A percentile compares a stretch with the other conserved stretches of the same genome.
These are phyloP conservation scores for Fistulinella prunicolor DNA, from an alignment of 768 basidiomycete genomes.

Conservation along the genomic window DNA sequence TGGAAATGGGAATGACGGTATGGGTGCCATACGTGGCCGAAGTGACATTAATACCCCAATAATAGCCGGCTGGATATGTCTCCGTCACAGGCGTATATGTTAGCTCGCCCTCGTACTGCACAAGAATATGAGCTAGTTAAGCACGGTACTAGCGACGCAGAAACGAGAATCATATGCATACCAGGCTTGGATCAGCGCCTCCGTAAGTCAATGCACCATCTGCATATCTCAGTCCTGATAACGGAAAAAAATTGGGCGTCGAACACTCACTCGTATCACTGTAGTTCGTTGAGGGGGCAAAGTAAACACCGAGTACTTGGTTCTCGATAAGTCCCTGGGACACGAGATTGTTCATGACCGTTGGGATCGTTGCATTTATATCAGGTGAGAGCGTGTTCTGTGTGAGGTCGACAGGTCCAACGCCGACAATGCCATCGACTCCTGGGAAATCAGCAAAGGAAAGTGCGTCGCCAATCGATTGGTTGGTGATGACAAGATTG, in stretches of 20 bases:
- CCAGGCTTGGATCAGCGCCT: slow-evolving; percentile 17
- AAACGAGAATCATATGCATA: slow-evolving; percentile 3
- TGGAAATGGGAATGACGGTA: slow-evolving; percentile 15
- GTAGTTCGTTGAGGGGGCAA: slow-evolving; percentile 18
- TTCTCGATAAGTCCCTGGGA: slow-evolving; percentile 16
- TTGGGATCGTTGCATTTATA: slow-evolving; percentile 14
- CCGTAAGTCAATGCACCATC: slow-evolving; percentile 30
- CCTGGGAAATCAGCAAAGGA: slow-evolving; percentile 13
- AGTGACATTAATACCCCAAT: slow-evolving; percentile 32
- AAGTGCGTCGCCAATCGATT: slow-evolving; percentile 29
- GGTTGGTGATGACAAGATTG: slow-evolving; percentile 24
- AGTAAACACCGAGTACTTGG: slow-evolving; percentile 21
- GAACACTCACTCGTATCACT: slow-evolving; percentile 14
- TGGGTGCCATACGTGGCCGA: slow-evolving; percentile 12
- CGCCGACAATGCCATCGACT: slow-evolving; percentile 28
- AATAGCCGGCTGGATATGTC: slow-evolving; percentile 21
- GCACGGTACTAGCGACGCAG: background rate
- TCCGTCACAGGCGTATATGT: slow-evolving; percentile 26
- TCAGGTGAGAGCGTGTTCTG: slow-evolving; percentile 2
- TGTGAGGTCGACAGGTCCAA: slow-evolving; percentile 25
- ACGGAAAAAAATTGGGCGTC: too few species aligned
- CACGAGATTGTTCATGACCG: slow-evolving; percentile 26
- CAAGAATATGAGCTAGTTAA: background rate
- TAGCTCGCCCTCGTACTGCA: slow-evolving; percentile 22
- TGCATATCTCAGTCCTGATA: background rate